Percentiles rank a stretch among this genome's conserved stretches.
Evolutionary conservation across 768 basidiomycete species (phyloP).

Genomic region (Obba rivulosa): DNA sequence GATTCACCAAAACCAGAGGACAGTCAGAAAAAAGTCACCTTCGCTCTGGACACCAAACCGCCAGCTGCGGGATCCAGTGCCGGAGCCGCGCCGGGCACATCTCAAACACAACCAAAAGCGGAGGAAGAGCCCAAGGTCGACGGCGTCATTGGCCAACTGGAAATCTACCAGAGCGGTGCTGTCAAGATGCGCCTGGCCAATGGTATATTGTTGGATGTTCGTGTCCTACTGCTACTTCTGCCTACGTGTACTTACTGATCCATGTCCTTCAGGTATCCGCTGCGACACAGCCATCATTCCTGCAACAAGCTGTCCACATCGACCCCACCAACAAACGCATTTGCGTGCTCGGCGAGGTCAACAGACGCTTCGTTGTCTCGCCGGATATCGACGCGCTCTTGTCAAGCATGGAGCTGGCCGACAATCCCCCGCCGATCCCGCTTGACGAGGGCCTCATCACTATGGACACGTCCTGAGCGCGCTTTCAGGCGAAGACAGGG

Average conservation of each 20-base stretch:
- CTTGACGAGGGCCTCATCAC: slow-evolving; percentile 46
- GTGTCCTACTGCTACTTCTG: slow-evolving; percentile 21
- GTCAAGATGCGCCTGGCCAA: slow-evolving; percentile 84
- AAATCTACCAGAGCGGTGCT: slow-evolving; percentile 78
- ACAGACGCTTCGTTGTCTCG: slow-evolving; percentile 77
- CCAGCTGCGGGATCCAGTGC: slow-evolving; percentile 30
- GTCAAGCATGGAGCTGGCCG: slow-evolving; percentile 53
- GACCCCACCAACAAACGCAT: slow-evolving; percentile 55
- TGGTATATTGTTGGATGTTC: slow-evolving; percentile 78
- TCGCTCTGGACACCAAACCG: slow-evolving; percentile 56
- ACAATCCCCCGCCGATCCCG: slow-evolving; percentile 26
- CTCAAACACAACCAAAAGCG: slow-evolving; percentile 9
- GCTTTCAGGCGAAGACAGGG: neutral
- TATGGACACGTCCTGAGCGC: slow-evolving; percentile 40
- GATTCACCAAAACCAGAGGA: slow-evolving; percentile 12
- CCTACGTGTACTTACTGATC: slow-evolving; percentile 1
- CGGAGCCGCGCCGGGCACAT: slow-evolving; percentile 7
- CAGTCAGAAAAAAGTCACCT: slow-evolving; percentile 52
- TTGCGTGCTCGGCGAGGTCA: slow-evolving; percentile 78
- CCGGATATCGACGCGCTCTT: slow-evolving; percentile 79
- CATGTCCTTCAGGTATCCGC: slow-evolving; percentile 55
- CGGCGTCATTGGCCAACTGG: slow-evolving; percentile 78
- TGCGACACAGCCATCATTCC: slow-evolving; percentile 80
- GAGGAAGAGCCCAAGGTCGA: slow-evolving; percentile 42
- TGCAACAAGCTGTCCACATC: slow-evolving; percentile 80